phyloP scores from a whole-genome alignment of 2,329 filamentous ascomycete species.

The Alternaria gaisen region DNA sequence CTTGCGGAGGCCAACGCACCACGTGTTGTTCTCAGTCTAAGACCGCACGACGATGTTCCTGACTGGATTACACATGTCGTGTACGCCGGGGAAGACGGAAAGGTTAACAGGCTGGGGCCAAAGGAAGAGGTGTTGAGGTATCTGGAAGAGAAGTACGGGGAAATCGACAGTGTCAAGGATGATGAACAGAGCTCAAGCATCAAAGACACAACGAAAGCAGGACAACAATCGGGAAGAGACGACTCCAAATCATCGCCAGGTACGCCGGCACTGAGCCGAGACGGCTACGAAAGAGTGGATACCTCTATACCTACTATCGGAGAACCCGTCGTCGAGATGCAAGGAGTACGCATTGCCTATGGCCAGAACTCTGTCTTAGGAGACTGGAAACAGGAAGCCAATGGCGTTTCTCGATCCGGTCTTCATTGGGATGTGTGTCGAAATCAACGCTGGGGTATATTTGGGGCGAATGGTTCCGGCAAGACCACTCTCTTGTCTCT shows the following conservation, averaged over 20 bases:
- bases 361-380: conserved; percentile 79
- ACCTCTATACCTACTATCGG: conserved; percentile 52
- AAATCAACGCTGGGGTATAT: conserved; percentile 89
- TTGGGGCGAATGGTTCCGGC: conserved; percentile 92
- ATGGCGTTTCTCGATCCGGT: conserved; percentile 65
- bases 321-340: conserved; percentile 84
- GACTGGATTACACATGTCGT: conserved; percentile 90
- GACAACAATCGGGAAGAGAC: conserved; percentile 39
- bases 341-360: conserved; percentile 83
- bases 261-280: conserved; percentile 34
- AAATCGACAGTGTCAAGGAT: conserved; percentile 24
- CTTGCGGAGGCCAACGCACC: conserved; percentile 74
- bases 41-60: conserved; percentile 87
- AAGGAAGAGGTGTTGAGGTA: conserved; percentile 69
- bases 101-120: conserved; percentile 70
- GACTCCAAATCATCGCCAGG: conserved; percentile 2
- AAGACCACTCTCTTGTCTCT: conserved; percentile 95
- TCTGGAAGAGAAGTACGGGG: conserved; percentile 38
- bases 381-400: conserved; percentile 73
- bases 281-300: conserved; percentile 42
- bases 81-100: conserved; percentile 73
- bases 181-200: conserved; percentile 21
- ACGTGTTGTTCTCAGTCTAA: conserved; percentile 76
- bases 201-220: conserved; percentile 40
- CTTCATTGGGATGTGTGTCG: conserved; percentile 83